Percentiles rank a stretch among this genome's conserved stretches.
These are phyloP conservation scores for Penicillium simplicissimum DNA, from an alignment of 495 filamentous ascomycete genomes.

Conservation along the genomic window DNA sequence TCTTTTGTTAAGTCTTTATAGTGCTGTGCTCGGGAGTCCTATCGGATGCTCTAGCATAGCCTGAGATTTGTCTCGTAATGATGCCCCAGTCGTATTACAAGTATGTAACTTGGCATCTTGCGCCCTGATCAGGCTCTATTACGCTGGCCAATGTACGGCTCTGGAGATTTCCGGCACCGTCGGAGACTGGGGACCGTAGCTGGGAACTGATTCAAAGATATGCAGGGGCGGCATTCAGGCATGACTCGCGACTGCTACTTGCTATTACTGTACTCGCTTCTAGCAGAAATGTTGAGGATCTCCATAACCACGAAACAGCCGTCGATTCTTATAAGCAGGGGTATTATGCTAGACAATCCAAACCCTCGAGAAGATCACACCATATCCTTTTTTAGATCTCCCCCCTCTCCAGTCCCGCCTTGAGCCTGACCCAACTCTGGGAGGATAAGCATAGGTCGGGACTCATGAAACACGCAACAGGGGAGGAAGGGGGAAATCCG, in stretches of 20 bases:
- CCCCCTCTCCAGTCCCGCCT: constrained; percentile 12
- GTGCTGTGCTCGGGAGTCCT: background rate
- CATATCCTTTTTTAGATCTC: background rate
- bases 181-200: background rate
- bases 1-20: background rate
- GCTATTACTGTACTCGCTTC: background rate
- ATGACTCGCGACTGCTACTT: background rate
- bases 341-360: constrained; percentile 23
- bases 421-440: constrained; percentile 2
- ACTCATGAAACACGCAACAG: constrained; percentile 6
- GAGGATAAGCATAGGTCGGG: background rate
- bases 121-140: background rate
- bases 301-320: constrained; percentile 13
- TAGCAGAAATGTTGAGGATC: background rate
- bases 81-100: background rate
- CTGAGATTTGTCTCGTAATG: background rate
- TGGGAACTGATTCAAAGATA: background rate
- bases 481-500: background rate
- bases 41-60: background rate
- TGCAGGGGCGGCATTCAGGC: background rate
- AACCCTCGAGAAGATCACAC: constrained; percentile 2
- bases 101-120: background rate
- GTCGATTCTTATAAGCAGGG: constrained; percentile 15
- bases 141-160: background rate
- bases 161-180: background rate